Base-by-base conservation (phyloP, 768 basidiomycete species). In the Naematelia encephala region DNA sequence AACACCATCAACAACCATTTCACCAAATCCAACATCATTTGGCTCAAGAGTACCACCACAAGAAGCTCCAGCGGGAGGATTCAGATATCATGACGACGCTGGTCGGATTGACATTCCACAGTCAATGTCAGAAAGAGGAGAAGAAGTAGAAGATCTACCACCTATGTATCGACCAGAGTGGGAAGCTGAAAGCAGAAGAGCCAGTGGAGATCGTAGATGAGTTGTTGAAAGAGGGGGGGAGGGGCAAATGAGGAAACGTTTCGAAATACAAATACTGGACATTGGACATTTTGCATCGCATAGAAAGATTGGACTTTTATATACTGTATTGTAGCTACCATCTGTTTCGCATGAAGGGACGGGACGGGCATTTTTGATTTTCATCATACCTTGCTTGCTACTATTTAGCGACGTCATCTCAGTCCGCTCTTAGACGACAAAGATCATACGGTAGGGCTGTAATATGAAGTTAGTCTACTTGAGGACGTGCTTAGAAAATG, bases 31-130 rank as follows among this genome's bases (percentile, higher is more conserved):
- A n/a, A n/a, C n/a, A n/a, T 26, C n/a, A 29, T 49, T 48, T n/a
- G 54, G 54, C 12, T 30, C 39, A 11, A 34, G 59, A 29, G 48
- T 54, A 28, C 71, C 64, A 5, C 60, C 66, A 12, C 56, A 57
- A 26, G 56, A 61, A 43, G 61, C 63, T 8, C 70, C 70, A 13
- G 28, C 46, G 13, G 68, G 68, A 19, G 71, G 71, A 16, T 67
- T 70, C 51, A 56, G 61, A 34, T 43, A 61, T 28, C 68, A 73
- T 45, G 66, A 70, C 51, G 71, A 73, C 62, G 71, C 71, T 1
- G 71, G 71, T 14, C 51, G 30, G 51, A 49, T 51, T 4, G 54
- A 21, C 3, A 16, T 63, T 8, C 53, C 22, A 12, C 26, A 23
- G 12, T 21, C 34, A 26, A 23, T 12, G n/a, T 21, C 16, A 5